Evolutionary conservation across 2,329 filamentous ascomycete species (phyloP).

Genomic region (Colletotrichum zoysiae): DNA sequence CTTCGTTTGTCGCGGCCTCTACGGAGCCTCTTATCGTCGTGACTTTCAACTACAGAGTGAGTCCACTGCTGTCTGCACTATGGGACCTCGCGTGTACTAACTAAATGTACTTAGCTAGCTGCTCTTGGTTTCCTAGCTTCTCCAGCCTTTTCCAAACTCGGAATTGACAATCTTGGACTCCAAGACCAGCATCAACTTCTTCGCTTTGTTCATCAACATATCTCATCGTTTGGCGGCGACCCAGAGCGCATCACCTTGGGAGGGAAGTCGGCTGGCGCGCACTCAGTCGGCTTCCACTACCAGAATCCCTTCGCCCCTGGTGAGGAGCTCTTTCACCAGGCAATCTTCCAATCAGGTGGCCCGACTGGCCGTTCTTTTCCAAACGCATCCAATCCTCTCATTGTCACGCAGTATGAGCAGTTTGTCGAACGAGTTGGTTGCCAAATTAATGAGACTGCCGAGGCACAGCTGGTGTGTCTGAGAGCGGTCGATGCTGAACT

Average conservation of each 20-base stretch:
- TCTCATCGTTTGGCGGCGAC: constrained; percentile 67
- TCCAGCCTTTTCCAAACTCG: constrained; percentile 49
- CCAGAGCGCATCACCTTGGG: constrained; percentile 64
- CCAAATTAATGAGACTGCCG: constrained; percentile 45
- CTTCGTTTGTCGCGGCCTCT: constrained; percentile 46
- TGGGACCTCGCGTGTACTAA: not conserved
- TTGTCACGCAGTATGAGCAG: constrained; percentile 49
- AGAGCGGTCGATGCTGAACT: constrained; percentile 51
- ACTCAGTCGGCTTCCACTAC: constrained; percentile 55
- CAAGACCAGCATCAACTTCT: constrained; percentile 66
- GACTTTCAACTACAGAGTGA: constrained; percentile 47
- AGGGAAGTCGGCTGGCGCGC: constrained; percentile 66
- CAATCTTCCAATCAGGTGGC: constrained; percentile 54
- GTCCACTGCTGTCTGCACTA: fast-evolving
- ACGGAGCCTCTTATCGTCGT: constrained; percentile 46
- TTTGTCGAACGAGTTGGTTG: constrained; percentile 49
- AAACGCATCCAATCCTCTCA: constrained; percentile 51
- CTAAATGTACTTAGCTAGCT: too few species aligned
- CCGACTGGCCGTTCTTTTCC: constrained; percentile 54
- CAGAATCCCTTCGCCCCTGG: constrained; percentile 52
- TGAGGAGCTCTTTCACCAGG: constrained; percentile 49
- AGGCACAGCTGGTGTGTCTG: constrained; percentile 54
- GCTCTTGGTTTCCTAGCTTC: too few species aligned
- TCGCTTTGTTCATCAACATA: constrained; percentile 66
- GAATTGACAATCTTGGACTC: constrained; percentile 64